Evolutionary conservation across 208 protist genomes (phyloP).

Genomic region (Trypanosoma vivax): DNA sequence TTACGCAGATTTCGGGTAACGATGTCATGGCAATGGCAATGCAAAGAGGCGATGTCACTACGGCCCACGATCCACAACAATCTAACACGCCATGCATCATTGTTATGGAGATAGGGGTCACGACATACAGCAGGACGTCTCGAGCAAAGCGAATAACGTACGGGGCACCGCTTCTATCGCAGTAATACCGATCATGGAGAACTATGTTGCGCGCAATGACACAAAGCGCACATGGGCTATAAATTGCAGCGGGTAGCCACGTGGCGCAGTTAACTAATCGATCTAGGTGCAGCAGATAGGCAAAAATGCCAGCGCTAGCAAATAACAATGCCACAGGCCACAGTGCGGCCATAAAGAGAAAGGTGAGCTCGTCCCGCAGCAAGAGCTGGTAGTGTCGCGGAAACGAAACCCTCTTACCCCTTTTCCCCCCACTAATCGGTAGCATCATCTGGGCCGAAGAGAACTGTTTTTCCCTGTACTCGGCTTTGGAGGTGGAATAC

Average conservation of each 20-base stretch:
- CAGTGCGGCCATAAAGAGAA: not conserved
- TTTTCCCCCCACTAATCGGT: not conserved
- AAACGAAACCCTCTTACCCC: not conserved
- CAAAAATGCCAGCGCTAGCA: not conserved
- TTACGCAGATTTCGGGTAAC: not conserved
- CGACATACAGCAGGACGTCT: conserved; percentile 1
- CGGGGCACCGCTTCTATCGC: not conserved
- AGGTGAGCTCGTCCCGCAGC: not conserved
- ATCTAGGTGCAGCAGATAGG: conserved; percentile 11
- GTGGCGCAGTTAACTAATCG: not conserved
- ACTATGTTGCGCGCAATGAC: not conserved
- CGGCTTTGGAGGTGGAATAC: not conserved
- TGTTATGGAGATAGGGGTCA: conserved; percentile 9
- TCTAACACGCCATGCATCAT: not conserved
- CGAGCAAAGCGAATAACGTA: not conserved
- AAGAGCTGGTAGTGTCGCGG: conserved; percentile 11
- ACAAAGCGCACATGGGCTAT: conserved; percentile 1
- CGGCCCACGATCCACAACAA: conserved; percentile 4
- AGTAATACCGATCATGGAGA: conserved; percentile 11
- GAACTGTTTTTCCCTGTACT: not conserved
- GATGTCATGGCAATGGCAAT: not conserved
- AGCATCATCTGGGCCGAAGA: not conserved
- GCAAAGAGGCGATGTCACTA: conserved; percentile 2
- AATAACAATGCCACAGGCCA: not conserved
- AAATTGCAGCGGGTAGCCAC: not conserved